phyloP scores from a whole-genome alignment of 805 yeast genomes.

The Starmerella geochares region DNA sequence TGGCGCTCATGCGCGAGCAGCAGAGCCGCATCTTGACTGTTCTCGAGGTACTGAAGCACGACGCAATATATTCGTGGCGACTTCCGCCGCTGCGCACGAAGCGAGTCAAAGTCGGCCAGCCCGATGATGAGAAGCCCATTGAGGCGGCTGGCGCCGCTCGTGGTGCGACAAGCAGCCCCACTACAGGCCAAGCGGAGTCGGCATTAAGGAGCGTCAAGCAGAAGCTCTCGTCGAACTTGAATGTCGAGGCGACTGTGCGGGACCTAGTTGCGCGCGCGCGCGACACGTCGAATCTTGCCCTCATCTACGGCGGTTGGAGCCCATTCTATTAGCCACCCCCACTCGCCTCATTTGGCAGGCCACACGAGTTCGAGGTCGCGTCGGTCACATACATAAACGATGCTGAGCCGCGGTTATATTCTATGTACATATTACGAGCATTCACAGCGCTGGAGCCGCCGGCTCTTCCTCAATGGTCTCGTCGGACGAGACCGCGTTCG shows the following conservation, averaged over 20 bases:
- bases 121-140: neutral
- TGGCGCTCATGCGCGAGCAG: slow-evolving; percentile 55
- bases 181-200: slow-evolving; percentile 56
- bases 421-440: neutral
- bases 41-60: slow-evolving; percentile 77
- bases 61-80: slow-evolving; percentile 88
- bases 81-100: slow-evolving; percentile 55
- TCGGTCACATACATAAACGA: too few species aligned
- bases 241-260: slow-evolving; percentile 74
- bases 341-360: neutral
- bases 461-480: slow-evolving; percentile 20
- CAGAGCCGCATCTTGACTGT: slow-evolving; percentile 65
- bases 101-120: neutral
- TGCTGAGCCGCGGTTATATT: too few species aligned
- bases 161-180: neutral
- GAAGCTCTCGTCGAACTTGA: slow-evolving; percentile 62
- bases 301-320: slow-evolving; percentile 48
- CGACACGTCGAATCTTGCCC: slow-evolving; percentile 53
- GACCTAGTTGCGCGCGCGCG: slow-evolving; percentile 72
- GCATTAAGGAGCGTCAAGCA: slow-evolving; percentile 65
- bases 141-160: too few species aligned
- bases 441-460: neutral
- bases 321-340: slow-evolving; percentile 29
- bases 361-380: too few species aligned
- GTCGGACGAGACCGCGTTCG: slow-evolving; percentile 21